Percentiles rank a stretch among this genome's conserved stretches.
These are phyloP conservation scores for Isabelozyma pseudorhagii DNA, from an alignment of 805 yeast genomes.

Conservation along the genomic window DNA sequence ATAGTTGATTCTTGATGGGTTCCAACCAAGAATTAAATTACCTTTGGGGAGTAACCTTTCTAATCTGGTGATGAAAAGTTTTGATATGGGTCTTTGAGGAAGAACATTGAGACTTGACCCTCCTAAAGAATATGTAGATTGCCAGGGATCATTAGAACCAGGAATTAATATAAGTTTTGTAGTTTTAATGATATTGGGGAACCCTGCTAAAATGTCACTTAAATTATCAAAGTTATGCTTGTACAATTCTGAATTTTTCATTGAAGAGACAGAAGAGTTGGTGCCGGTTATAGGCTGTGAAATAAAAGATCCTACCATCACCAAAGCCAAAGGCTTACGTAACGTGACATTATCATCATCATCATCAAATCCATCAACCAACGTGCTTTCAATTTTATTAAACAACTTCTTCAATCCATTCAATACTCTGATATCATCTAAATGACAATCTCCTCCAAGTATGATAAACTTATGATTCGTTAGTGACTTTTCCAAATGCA, in stretches of 20 bases:
- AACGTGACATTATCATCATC: slow-evolving; percentile 24
- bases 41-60: slow-evolving; percentile 42
- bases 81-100: slow-evolving; percentile 74
- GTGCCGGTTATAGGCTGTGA: slow-evolving; percentile 61
- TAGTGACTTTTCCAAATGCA: slow-evolving; percentile 53
- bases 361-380: slow-evolving; percentile 33
- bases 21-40: slow-evolving; percentile 46
- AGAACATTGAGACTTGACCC: slow-evolving; percentile 28
- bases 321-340: slow-evolving; percentile 57
- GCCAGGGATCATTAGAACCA: slow-evolving; percentile 95
- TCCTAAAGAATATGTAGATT: slow-evolving; percentile 64
- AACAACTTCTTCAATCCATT: slow-evolving; percentile 69
- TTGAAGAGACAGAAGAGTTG: slow-evolving; percentile 46
- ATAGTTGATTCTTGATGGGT: slow-evolving; percentile 77
- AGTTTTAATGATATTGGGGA: slow-evolving; percentile 47
- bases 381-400: slow-evolving; percentile 38
- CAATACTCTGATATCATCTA: slow-evolving; percentile 58
- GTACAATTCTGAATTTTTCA: slow-evolving; percentile 54
- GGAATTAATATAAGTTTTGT: slow-evolving; percentile 75
- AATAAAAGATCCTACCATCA: slow-evolving; percentile 79
- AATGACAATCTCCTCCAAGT: slow-evolving; percentile 69
- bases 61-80: slow-evolving; percentile 65
- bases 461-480: slow-evolving; percentile 59
- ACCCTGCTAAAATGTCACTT: slow-evolving; percentile 61
- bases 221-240: slow-evolving; percentile 71